Evolutionary conservation across 2,329 filamentous ascomycete genomes (phyloP), one percentile per base, ranked within the genome.

Genomic region (Chalaropsis thielavioides): DNA sequence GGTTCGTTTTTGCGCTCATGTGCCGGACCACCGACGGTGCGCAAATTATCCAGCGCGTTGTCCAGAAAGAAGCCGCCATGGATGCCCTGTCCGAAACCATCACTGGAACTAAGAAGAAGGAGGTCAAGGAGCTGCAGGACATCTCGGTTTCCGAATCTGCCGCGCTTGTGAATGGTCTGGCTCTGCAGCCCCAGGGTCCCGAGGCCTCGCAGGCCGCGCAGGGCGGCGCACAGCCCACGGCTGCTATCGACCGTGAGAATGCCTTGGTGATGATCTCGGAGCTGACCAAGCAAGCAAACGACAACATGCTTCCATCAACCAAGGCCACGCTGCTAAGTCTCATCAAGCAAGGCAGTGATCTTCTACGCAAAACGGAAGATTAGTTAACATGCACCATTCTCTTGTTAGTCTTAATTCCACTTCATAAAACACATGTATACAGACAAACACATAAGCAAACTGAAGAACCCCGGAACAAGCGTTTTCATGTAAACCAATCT

Each of bases 1-100:
- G 83, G 79, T 86, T 86, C 68, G 78, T 84, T 5, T 77, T 85
- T 62, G 84, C 84, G 1, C 76, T 86, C 41, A 81, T 86, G 77
- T 78, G 79, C 49, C 77, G 82, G 35, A 78, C 79, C 1, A 65
- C 70, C 1, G 78, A 81, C 43, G 82, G 82, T 7, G 78, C 80
- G 1, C 69, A 71, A 1, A 72, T 80, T 11, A 77, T 82, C 19
- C 69, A 76, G 8, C 72, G 74, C 13, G 72, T 79, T 0, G 81
- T 81, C 0, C 74, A 73, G 22, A 64, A 67, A 3, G 27, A 63
- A 13, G 61, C 68, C 19, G 60, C 38, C 7, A 40, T 60, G 22
- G 54, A 62, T 11, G 58, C 66, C n/a, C 38, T 64, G 7, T 41
- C 38, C 2, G 64, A 66, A 27, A 64, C 56, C 17, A 61, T 51